Evolutionary conservation across 305 asterid genomes (phyloP), one percentile per base, ranked within the genome.

Genomic region (Vinca major): DNA sequence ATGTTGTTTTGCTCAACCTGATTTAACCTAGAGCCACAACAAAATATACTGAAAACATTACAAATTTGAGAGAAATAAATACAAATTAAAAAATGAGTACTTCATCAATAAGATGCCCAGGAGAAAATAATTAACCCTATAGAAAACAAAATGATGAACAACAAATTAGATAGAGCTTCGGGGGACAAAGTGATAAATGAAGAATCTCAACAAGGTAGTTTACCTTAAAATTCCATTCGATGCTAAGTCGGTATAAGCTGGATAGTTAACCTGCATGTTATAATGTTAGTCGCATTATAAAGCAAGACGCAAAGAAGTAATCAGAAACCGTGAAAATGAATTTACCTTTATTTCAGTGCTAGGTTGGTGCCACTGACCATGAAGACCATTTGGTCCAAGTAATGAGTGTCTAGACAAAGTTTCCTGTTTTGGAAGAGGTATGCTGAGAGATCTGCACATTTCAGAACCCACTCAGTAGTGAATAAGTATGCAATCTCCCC

Each of bases 361-460:
- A 70, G 95, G 92, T 71, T 85, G 88, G 64, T 62, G 77, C 96
- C 91, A 81, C 70, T 87, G 93, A 78, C 91, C 88, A 72, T 75
- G 88, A 75, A 89, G 96, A 78, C 96, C 96, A 80, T 80, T 85
- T 60, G 94, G 95, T 55, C 98, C 98, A 61, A 90, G 80, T 67
- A 94, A 66, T 12, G 99, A 91, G 88, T 91, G 99, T 73, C 95
- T 88, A 57, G 97, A 91, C 75, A 94, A 77, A 20, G 97, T 91
- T 78, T 94, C 99, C 79, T 89, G 88, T 83, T 86, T 94, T 69
- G 97, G 96, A 74, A 77, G 90, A 72, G 98, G 95, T 68, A 89
- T 78, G 70, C 82, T 74, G 78, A 89, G 84, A 81, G 90, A 83
- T 80, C 99, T 94, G 90, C 73, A 81, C 72, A 73, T 63, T 75